Base-by-base conservation (phyloP, 2,329 filamentous ascomycete genomes). In the Fusarium hainanense region DNA sequence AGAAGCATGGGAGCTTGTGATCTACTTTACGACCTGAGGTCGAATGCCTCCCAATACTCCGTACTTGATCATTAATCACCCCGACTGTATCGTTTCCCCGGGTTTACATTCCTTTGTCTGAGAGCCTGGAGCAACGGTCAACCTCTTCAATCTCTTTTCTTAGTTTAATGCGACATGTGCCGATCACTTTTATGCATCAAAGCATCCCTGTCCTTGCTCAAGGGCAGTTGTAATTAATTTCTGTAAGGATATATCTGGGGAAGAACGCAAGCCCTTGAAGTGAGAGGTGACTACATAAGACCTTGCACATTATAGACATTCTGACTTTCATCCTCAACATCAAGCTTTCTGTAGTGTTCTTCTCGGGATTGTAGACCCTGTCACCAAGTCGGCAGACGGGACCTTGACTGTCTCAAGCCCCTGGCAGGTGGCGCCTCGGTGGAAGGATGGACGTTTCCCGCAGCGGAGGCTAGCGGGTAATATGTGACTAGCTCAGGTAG, bases 341-440 rank as follows among this genome's bases (percentile, higher is more conserved):
- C 40, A 48, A 51, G 60, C 34, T 65, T 52, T 59, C 34, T n/a
- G 28, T 63, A 52, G 23, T 49, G 16, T 21, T 58, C 54, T 47
- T 18, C 30, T 48, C 40, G 49, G 44, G 27, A 58, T 64, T 27
- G 30, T 21, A 47, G 50, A 51, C 61, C 61, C 48, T 61, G 44
- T 43, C 21, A 34, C 25, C 42, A 49, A 27, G 28, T 42, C 43
- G 28, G 48, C 25, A 46, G 18, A 41, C 43, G 48, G 62, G 32
- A 46, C 30, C 30, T 66, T 28, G 37, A 59, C 42, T 54, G 32
- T 50, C 40, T 48, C 48, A 34, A 46, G 54, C 40, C 55, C 62
- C 55, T 66, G 61, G 40, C 34, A 41, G 48, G 54, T 27, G 40
- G 37, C 50, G 63, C 50, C 60, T 64, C 60, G 23, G 62, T 52